phyloP scores from a whole-genome alignment of 139 green algal species.

The Axilococcus clingmanii region DNA sequence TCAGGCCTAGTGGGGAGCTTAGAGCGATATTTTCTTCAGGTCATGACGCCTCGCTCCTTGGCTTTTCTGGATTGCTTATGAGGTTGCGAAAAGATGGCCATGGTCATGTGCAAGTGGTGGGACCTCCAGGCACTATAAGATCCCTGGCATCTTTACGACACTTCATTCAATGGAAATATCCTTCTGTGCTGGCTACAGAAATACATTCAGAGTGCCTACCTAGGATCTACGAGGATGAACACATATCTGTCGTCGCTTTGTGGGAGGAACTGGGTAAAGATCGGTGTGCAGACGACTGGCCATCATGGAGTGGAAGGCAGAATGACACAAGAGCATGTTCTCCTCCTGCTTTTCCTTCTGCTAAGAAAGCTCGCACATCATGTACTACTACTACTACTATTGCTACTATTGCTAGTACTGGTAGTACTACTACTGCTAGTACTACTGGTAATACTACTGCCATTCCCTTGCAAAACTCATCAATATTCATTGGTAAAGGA shows the following conservation, averaged over 20 bases:
- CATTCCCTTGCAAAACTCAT: too few species aligned
- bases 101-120: constrained; percentile 38
- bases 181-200: constrained; percentile 32
- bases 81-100: constrained; percentile 55
- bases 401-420: neutral
- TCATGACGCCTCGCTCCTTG: neutral
- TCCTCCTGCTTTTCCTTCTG: too few species aligned
- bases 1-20: constrained; percentile 36
- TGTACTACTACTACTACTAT: neutral
- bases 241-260: constrained; percentile 34
- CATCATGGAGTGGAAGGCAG: constrained; percentile 3
- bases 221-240: constrained; percentile 29
- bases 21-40: constrained; percentile 12
- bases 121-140: constrained; percentile 22
- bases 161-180: constrained; percentile 50
- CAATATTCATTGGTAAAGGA: too few species aligned
- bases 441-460: too few species aligned
- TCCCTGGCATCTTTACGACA: constrained; percentile 27
- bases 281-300: constrained; percentile 26
- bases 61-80: constrained; percentile 43
- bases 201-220: neutral
- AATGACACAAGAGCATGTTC: too few species aligned
- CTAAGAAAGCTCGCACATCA: neutral
- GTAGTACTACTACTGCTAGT: too few species aligned
- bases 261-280: constrained; percentile 6